Conservation (phyloP, 2,329 filamentous ascomycete genomes). For the Colletotrichum euphorbiae region DNA sequence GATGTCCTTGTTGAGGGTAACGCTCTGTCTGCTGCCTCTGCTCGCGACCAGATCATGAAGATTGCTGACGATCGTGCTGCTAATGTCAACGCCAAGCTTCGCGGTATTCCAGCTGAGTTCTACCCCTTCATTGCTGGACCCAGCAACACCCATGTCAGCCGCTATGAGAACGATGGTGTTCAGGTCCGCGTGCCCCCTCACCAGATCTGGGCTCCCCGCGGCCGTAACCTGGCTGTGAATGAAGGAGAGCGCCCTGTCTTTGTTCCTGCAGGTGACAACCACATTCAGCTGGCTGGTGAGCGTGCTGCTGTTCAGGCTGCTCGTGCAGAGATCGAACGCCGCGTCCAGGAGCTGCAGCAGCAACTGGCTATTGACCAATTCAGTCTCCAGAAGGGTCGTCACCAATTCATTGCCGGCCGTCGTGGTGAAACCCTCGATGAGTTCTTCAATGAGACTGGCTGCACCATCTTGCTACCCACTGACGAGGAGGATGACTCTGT, state of each 20-base stretch:
- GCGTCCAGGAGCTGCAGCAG: conserved; percentile 79
- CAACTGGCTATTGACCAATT: conserved; percentile 83
- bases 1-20: conserved; percentile 93
- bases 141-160: conserved; percentile 74
- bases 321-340: conserved; percentile 82
- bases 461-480: conserved; percentile 83
- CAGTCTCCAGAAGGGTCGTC: conserved; percentile 85
- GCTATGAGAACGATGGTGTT: conserved; percentile 80
- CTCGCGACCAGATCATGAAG: conserved; percentile 83
- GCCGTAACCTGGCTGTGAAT: conserved; percentile 28
- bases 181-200: conserved; percentile 87
- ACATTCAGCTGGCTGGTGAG: conserved; percentile 89
- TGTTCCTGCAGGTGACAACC: conserved; percentile 76
- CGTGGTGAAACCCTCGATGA: conserved; percentile 83
- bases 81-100: conserved; percentile 83
- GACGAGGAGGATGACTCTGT: conserved; percentile 85
- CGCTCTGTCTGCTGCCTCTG: conserved; percentile 85
- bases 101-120: conserved; percentile 88
- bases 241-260: conserved; percentile 76
- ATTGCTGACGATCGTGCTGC: conserved; percentile 90
- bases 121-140: conserved; percentile 94
- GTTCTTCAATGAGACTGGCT: conserved; percentile 92
- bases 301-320: conserved; percentile 83
- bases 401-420: conserved; percentile 95
- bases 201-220: conserved; percentile 71